Evolutionary conservation across 2,329 filamentous ascomycete genomes (phyloP), one percentile per base, ranked within the genome.

Genomic region (Cercospora sp.): DNA sequence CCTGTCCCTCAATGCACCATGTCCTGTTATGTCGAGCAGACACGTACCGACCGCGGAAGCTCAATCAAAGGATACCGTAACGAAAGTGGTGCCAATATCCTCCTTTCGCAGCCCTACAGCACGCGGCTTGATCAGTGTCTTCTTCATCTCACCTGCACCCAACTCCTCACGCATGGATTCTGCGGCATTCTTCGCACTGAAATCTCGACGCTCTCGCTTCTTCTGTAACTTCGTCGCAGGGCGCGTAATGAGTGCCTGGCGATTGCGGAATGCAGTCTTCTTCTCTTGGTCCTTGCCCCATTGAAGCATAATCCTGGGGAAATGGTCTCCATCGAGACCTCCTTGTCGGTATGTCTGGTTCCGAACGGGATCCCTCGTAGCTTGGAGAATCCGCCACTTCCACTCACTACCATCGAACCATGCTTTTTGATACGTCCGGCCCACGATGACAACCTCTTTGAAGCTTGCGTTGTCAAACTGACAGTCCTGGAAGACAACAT

Each of bases 401-500:
- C 62, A 64, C 8, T 12, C 53, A 30, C 62, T 49, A 10, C 62
- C 62, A 4, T 64, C 49, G 32, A 64, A 64, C 21, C 49, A 21
- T 16, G 40, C 34, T 16, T 34, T 26, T 9, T 43, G 13, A 53
- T 64, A 64, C 5, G 24, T 30, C 16, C 62, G 62, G 8, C 49
- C 37, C 24, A 7, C n/a, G 43, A 66, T 34, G 57, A 43, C 63
- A 8, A 66, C 63, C 43, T 66, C 58, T 6, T 18, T 55, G 57
- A 66, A 61, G 18, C 9, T 53, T 16, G 40, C 57, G 13, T 64
- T 58, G 5, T 13, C n/a, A 16, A 68, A 62, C 10, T 45, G 43
- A 24, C 66, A 68, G 28, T 65, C 45, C 6, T 63, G 9, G 16
- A 68, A 61, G 7, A 58, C n/a, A 3, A 63, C 58, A 51, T 63